A percentile compares a stretch with the other conserved stretches of the same genome.
phyloP scores from a whole-genome alignment of 176 grass and related monocot genomes.

The Carex littledalei region DNA sequence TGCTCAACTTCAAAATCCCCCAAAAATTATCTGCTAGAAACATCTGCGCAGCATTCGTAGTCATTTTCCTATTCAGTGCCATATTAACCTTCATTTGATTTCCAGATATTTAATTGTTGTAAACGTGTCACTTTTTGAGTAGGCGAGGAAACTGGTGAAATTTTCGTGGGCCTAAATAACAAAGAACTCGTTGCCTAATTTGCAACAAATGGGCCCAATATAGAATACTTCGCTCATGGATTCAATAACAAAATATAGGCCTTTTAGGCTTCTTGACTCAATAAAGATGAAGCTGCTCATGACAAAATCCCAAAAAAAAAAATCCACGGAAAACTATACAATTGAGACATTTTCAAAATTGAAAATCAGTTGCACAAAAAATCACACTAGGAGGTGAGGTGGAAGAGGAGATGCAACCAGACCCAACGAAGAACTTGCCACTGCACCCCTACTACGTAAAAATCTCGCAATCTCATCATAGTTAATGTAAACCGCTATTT shows the following conservation, averaged over 20 bases:
- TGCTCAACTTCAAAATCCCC: no score
- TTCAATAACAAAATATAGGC: background rate
- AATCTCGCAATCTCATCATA: constrained; percentile 52
- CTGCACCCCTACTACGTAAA: constrained; percentile 43
- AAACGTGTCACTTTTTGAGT: no score
- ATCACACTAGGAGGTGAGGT: background rate
- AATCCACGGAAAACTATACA: background rate
- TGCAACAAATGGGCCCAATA: background rate
- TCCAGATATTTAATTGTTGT: no score
- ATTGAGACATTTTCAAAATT: background rate
- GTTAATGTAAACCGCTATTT: constrained; percentile 55
- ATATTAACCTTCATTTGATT: no score
- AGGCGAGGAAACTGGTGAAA: no score
- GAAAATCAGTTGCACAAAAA: background rate
- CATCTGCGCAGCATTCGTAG: no score
- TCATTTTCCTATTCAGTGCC: no score
- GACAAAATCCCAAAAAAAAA: background rate
- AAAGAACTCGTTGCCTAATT: background rate
- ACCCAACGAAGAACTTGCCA: background rate
- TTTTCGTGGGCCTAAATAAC: background rate
- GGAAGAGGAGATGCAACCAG: background rate
- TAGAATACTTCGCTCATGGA: background rate
- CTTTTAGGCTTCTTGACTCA: background rate
- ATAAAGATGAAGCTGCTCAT: background rate
- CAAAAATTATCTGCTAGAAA: no score